phyloP scores from a whole-genome alignment of 164 flowering plant genomes.

The Aristolochia californica region DNA sequence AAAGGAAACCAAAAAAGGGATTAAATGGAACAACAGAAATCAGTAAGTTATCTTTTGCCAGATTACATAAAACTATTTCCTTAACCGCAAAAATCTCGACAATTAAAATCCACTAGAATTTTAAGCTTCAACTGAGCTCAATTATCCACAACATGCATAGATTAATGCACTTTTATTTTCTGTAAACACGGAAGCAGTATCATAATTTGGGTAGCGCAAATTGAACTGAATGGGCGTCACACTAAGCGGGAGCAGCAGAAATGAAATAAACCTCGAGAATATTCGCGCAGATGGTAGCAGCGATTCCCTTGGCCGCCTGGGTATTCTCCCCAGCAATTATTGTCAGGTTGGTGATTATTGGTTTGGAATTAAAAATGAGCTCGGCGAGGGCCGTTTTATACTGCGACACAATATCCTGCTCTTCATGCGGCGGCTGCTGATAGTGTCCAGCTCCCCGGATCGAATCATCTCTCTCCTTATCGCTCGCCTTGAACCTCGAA shows the following conservation, averaged over 20 bases:
- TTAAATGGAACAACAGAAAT: no score
- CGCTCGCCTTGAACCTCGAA: constrained; percentile 20
- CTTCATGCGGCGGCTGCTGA: constrained; percentile 25
- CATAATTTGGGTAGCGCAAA: no score
- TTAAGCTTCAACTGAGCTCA: not conserved
- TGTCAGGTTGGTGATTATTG: constrained; percentile 88
- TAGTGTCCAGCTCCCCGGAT: constrained; percentile 10
- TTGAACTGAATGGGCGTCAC: not conserved
- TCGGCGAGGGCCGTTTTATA: constrained; percentile 79
- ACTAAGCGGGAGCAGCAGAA: not conserved
- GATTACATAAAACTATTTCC: no score
- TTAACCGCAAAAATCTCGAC: no score
- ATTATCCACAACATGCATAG: not conserved
- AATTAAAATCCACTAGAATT: no score
- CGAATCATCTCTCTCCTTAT: constrained; percentile 20
- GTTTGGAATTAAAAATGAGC: constrained; percentile 91
- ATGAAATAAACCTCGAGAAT: constrained; percentile 78
- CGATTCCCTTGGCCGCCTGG: constrained; percentile 78
- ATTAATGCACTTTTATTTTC: not conserved
- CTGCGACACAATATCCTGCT: constrained; percentile 72
- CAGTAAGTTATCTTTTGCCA: no score
- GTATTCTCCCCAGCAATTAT: constrained; percentile 91
- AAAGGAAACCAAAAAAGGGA: no score
- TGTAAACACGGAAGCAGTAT: no score
- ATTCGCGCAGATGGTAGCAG: constrained; percentile 53